Conservation (phyloP, 176 grass and related monocot species). For the Miscanthus lutarioriparius region DNA sequence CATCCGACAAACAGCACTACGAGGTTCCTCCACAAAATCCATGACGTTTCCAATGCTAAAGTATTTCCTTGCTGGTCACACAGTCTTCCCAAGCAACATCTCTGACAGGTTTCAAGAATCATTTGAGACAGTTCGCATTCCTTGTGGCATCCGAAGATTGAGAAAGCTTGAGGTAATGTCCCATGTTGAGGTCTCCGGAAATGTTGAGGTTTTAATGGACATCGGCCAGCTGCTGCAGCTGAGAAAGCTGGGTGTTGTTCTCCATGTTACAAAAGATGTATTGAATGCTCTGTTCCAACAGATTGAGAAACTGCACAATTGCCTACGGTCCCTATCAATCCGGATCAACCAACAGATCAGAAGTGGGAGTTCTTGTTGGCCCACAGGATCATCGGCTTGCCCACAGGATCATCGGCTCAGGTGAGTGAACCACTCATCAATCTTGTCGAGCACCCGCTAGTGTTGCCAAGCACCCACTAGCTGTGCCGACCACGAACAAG, state of each 20-base stretch:
- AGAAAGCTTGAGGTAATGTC: not conserved
- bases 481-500: too few relatives aligned
- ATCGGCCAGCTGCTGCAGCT: not conserved
- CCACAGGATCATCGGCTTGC: too few relatives aligned
- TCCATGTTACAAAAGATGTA: not conserved
- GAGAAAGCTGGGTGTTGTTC: slow-evolving; percentile 12
- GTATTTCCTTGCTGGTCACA: slow-evolving; percentile 1
- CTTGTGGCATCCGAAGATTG: not conserved
- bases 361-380: not conserved
- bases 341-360: not conserved
- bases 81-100: too few relatives aligned
- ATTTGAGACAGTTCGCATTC: not conserved
- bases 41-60: not conserved
- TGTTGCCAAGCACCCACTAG: too few relatives aligned
- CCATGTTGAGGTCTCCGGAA: not conserved
- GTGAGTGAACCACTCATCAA: too few relatives aligned
- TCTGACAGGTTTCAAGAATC: not conserved
- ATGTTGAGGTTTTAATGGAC: not conserved
- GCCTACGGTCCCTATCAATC: slow-evolving; percentile 3
- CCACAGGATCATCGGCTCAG: too few relatives aligned
- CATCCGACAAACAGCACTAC: slow-evolving; percentile 27
- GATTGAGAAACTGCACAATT: not conserved
- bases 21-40: not conserved
- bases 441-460: too few relatives aligned
- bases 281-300: not conserved